phyloP scores from a whole-genome alignment of 495 filamentous ascomycete genomes.

The Parathielavia hyrcaniae region DNA sequence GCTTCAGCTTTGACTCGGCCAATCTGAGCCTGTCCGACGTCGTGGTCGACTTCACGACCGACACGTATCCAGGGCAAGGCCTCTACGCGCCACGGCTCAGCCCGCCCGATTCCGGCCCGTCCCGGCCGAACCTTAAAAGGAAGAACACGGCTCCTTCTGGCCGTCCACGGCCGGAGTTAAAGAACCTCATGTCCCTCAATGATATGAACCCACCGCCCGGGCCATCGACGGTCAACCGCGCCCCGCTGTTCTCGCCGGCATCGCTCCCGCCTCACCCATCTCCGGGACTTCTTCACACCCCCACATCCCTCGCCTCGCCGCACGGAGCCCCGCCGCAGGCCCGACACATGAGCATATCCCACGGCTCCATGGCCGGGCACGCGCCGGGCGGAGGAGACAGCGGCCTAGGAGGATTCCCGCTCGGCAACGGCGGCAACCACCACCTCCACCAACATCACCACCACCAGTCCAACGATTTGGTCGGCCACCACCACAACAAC shows the following conservation, averaged over 20 bases:
- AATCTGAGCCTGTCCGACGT: constrained; percentile 50
- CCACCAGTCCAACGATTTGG: background rate
- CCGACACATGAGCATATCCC: constrained; percentile 17
- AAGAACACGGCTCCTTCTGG: constrained; percentile 33
- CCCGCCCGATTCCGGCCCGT: constrained; percentile 15
- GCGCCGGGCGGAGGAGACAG: background rate
- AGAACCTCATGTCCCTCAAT: constrained; percentile 24
- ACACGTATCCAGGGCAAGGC: constrained; percentile 43
- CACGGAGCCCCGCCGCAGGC: constrained; percentile 19
- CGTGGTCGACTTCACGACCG: constrained; percentile 43
- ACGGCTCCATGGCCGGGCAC: constrained; percentile 23
- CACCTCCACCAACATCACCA: too few species aligned
- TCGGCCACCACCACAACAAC: background rate
- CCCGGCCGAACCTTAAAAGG: constrained; percentile 39
- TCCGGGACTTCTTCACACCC: constrained; percentile 30
- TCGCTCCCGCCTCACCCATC: constrained; percentile 29
- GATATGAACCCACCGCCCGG: constrained; percentile 26
- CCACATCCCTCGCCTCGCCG: constrained; percentile 23
- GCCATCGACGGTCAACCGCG: constrained; percentile 28
- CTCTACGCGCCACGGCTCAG: constrained; percentile 36
- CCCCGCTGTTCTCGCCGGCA: constrained; percentile 27
- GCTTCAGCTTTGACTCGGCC: constrained; percentile 47
- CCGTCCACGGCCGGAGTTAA: constrained; percentile 34
- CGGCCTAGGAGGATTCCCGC: constrained; percentile 24
- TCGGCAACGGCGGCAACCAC: constrained; percentile 14